Evolutionary conservation across 2,329 filamentous ascomycete species (phyloP).

Genomic region (Aspergillus novofumigatus): DNA sequence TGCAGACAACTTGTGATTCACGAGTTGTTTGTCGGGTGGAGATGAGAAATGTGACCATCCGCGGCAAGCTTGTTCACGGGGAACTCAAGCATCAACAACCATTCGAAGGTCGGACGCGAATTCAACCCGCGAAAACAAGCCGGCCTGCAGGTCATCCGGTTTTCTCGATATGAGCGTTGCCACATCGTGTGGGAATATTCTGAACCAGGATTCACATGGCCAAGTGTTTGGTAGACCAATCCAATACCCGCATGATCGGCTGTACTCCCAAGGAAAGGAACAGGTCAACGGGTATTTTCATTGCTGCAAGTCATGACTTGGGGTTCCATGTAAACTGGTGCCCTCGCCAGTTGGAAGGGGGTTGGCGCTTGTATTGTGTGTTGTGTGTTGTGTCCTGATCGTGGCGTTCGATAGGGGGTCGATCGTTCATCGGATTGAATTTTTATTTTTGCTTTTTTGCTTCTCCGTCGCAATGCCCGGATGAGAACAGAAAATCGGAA

Average conservation of each 20-base stretch:
- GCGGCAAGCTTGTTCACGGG: slow-evolving; percentile 13
- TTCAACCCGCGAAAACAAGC: slow-evolving; percentile 27
- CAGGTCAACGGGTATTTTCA: slow-evolving; percentile 27
- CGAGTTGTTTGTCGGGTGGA: background rate
- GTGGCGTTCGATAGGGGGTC: slow-evolving; percentile 5
- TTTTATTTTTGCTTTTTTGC: slow-evolving; percentile 12
- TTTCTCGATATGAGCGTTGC: background rate
- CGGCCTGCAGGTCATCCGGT: slow-evolving; percentile 1
- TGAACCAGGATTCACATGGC: slow-evolving; percentile 28
- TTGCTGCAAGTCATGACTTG: slow-evolving; percentile 42
- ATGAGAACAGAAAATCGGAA: slow-evolving; percentile 1
- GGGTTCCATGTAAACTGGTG: slow-evolving; percentile 27
- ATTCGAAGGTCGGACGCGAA: slow-evolving; percentile 27
- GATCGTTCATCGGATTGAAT: background rate
- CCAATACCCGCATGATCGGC: slow-evolving; percentile 19
- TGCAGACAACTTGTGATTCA: slow-evolving; percentile 13
- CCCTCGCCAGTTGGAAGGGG: slow-evolving; percentile 13
- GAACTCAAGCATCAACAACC: slow-evolving; percentile 36
- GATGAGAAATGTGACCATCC: background rate
- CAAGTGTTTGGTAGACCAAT: slow-evolving; percentile 38
- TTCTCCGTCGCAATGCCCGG: slow-evolving; percentile 4
- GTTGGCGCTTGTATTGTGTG: slow-evolving; percentile 7
- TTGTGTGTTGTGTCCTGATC: slow-evolving; percentile 13
- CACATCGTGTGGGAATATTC: slow-evolving; percentile 14
- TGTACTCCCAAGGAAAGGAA: slow-evolving; percentile 1